Base-by-base conservation (phyloP, 225 moss, liverwort and hornwort species). In the Polytrichum formosum region DNA sequence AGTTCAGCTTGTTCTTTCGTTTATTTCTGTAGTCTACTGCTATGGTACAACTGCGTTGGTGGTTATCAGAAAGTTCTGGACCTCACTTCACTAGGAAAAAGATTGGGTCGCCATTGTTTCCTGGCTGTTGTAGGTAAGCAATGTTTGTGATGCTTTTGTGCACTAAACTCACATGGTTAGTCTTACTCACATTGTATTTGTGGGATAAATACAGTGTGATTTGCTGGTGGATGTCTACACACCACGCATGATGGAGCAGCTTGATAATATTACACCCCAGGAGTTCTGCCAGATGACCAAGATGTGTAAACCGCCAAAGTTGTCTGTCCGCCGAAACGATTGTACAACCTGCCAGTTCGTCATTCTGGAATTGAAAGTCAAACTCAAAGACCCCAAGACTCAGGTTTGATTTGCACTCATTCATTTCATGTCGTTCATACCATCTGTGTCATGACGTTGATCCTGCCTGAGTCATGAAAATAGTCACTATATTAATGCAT, bases 261-360 rank as follows among this genome's bases (percentile, higher is more conserved):
- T 97, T 31, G 84, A 88, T 22, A 73, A 77, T 23, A 22, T 89
- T 18, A 90, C 89, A 5, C 96, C 96, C 17, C 86, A 91, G 74
- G 83, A 93, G 56, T 85, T 97, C 55, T 97, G 96, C 71, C 72
- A 83, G 83, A 72, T 81, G 79, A 78, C 96, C 5, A 87, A 61
- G 77, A 75, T 91, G 22, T 97, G 96, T 79, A 86, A 81, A 54
- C 70, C 80, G 26, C 74, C 88, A 66, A 67, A 70, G 27, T 69
- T 67, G 54, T 69, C 70, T 17, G 37, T 68, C 64, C 77, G 35
- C 29, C 53, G 68, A 31, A 97, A 89, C 74, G 97, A 97, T 67
- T 97, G 97, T 78, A 86, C 90, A 55, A 82, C 91, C 7, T 97
- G 97, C 71, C 92, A 94, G 77, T 97, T 94, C 59, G 89, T 92